phyloP scores from a whole-genome alignment of 2,329 filamentous ascomycete species.

The Teratosphaeria viscida region DNA sequence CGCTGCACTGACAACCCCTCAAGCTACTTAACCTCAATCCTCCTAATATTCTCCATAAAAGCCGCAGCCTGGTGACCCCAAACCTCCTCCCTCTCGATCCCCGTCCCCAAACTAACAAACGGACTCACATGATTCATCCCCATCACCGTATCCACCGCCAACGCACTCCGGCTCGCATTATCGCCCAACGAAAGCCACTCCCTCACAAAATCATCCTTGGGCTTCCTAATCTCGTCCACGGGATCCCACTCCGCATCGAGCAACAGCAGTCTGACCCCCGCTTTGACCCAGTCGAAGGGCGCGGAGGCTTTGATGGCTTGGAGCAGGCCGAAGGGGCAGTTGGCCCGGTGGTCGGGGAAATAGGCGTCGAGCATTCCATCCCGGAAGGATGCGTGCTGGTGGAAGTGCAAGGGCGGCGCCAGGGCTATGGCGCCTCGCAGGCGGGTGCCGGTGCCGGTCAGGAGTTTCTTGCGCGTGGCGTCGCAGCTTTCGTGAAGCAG shows the following conservation, averaged over 20 bases:
- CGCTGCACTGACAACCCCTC: too few relatives aligned
- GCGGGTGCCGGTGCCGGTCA: slow-evolving; percentile 5
- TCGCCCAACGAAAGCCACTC: slow-evolving; percentile 11
- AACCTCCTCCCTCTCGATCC: slow-evolving; percentile 15
- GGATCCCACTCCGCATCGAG: slow-evolving; percentile 19
- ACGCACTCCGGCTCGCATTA: slow-evolving; percentile 6
- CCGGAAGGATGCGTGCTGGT: slow-evolving; percentile 5
- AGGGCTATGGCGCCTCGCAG: slow-evolving; percentile 16
- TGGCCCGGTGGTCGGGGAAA: slow-evolving; percentile 11
- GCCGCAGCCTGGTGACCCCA: slow-evolving; percentile 16
- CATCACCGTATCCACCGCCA: slow-evolving; percentile 15
- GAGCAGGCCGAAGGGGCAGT: slow-evolving; percentile 14
- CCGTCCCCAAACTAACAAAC: slow-evolving; percentile 11
- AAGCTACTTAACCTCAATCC: slow-evolving; percentile 1
- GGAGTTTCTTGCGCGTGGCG: slow-evolving; percentile 10
- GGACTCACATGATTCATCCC: slow-evolving; percentile 22
- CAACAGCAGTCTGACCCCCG: slow-evolving; percentile 8
- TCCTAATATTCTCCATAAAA: slow-evolving; percentile 14
- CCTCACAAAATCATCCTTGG: slow-evolving; percentile 15
- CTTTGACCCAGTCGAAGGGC: slow-evolving; percentile 9
- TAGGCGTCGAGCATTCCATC: slow-evolving; percentile 10
- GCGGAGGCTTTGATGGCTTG: slow-evolving; percentile 1
- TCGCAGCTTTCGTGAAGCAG: slow-evolving; percentile 21
- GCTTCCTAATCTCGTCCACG: slow-evolving; percentile 14
- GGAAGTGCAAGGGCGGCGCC: slow-evolving; percentile 18